A percentile compares a stretch with the other conserved stretches of the same genome.
These are phyloP conservation scores for Hydnomerulius pinastri DNA, from an alignment of 768 basidiomycete species.

Conservation along the genomic window DNA sequence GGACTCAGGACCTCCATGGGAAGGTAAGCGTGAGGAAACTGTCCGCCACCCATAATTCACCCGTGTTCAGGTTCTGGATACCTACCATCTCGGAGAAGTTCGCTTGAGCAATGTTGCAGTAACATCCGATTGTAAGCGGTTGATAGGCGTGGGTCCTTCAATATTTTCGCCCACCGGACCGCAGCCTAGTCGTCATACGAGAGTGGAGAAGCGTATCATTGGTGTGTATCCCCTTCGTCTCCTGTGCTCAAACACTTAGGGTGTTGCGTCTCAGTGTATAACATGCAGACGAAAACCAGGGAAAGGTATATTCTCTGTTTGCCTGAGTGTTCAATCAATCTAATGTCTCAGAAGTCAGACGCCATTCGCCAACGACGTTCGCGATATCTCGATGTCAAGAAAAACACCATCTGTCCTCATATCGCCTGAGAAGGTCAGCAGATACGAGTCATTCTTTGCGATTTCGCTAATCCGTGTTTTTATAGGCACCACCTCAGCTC, in stretches of 20 bases:
- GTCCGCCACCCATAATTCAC: not conserved
- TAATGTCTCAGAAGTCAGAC: slow-evolving; percentile 44
- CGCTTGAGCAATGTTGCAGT: slow-evolving; percentile 51
- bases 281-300: slow-evolving; percentile 42
- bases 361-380: slow-evolving; percentile 56
- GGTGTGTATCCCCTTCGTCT: slow-evolving; percentile 33
- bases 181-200: slow-evolving; percentile 48
- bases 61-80: slow-evolving; percentile 37
- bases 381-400: slow-evolving; percentile 50
- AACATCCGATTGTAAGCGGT: slow-evolving; percentile 45
- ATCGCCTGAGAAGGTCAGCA: slow-evolving; percentile 30
- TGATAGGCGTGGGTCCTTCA: slow-evolving; percentile 52
- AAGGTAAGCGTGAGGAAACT: slow-evolving; percentile 18
- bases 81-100: slow-evolving; percentile 46
- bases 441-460: slow-evolving; percentile 1
- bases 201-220: slow-evolving; percentile 55
- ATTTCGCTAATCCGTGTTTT: not conserved
- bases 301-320: slow-evolving; percentile 42
- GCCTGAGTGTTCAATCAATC: not conserved
- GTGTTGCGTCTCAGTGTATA: slow-evolving; percentile 41
- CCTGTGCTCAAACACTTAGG: slow-evolving; percentile 3
- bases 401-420: slow-evolving; percentile 47
- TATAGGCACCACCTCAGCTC: slow-evolving; percentile 72
- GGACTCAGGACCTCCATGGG: slow-evolving; percentile 45
- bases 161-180: slow-evolving; percentile 43